phyloP scores from a whole-genome alignment of 1,139 yeast species.

The Yamadazyma dushanensis region DNA sequence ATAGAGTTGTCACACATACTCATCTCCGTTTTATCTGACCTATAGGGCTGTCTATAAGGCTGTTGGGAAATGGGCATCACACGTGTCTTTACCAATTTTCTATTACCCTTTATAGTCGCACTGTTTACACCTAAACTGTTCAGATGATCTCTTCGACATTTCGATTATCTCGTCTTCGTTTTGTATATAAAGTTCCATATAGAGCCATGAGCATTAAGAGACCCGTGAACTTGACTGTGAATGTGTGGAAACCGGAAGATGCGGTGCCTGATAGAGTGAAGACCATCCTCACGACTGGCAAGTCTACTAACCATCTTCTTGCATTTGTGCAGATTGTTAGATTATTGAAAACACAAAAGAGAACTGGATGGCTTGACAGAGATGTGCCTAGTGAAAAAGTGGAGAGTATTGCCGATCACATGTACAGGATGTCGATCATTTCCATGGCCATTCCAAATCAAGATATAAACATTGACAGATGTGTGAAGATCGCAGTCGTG shows the following conservation, averaged over 20 bases:
- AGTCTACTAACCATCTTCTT: slow-evolving; percentile 48
- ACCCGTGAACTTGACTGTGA: slow-evolving; percentile 9
- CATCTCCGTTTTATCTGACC: too few relatives aligned
- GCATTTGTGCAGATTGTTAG: slow-evolving; percentile 79
- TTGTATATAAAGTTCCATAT: background rate
- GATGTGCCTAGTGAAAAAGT: slow-evolving; percentile 50
- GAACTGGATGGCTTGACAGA: slow-evolving; percentile 94
- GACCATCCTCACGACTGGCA: slow-evolving; percentile 31
- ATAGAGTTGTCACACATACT: too few relatives aligned
- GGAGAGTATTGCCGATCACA: slow-evolving; percentile 90
- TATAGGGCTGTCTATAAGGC: too few relatives aligned
- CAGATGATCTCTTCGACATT: slow-evolving; percentile 2
- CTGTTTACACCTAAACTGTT: slow-evolving; percentile 10
- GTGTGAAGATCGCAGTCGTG: slow-evolving; percentile 83
- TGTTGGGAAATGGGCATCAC: background rate
- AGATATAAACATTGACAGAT: slow-evolving; percentile 45
- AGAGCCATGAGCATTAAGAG: slow-evolving; percentile 7
- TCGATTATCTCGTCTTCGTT: background rate
- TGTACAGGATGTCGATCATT: slow-evolving; percentile 93
- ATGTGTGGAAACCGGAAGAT: slow-evolving; percentile 58
- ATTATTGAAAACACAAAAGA: slow-evolving; percentile 71
- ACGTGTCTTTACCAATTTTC: background rate
- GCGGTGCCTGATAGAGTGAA: slow-evolving; percentile 56
- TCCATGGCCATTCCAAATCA: slow-evolving; percentile 64
- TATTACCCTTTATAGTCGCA: slow-evolving; percentile 8